Conservation (phyloP, 768 basidiomycete genomes). For the Tricholoma sp. region DNA sequence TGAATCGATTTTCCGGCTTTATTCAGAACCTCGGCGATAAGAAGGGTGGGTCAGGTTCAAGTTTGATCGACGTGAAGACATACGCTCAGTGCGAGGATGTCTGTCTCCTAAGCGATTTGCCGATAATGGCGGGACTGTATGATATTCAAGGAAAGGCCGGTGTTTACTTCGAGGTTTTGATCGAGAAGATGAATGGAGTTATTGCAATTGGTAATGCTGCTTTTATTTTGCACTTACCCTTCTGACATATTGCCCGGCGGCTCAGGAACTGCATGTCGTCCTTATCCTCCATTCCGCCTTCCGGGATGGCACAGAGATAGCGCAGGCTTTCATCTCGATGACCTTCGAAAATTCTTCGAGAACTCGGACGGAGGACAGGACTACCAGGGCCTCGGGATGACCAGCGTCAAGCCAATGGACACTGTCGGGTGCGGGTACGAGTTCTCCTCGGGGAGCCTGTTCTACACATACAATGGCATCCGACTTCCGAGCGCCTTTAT, state of each 20-base stretch:
- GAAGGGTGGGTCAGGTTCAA: constrained; percentile 26
- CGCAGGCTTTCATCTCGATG: constrained; percentile 63
- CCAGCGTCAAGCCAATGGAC: constrained; percentile 38
- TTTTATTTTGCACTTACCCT: neutral
- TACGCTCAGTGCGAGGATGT: constrained; percentile 37
- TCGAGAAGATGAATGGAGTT: constrained; percentile 52
- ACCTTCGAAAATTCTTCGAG: constrained; percentile 70
- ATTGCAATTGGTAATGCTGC: constrained; percentile 48
- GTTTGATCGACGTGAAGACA: constrained; percentile 39
- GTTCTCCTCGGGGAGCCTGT: constrained; percentile 44
- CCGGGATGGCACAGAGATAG: constrained; percentile 71
- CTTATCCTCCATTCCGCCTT: constrained; percentile 60
- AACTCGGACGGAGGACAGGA: constrained; percentile 61
- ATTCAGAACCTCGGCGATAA: constrained; percentile 32
- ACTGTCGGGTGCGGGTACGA: constrained; percentile 62
- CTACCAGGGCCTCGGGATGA: constrained; percentile 31
- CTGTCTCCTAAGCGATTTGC: constrained; percentile 55
- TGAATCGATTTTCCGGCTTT: constrained; percentile 39
- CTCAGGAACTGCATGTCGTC: constrained; percentile 56
- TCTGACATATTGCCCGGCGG: neutral
- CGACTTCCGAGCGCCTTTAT: constrained; percentile 53
- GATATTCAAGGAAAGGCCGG: constrained; percentile 48
- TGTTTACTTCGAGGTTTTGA: constrained; percentile 59
- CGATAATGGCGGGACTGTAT: constrained; percentile 57
- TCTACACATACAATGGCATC: constrained; percentile 61